Percentiles rank a stretch among this genome's conserved stretches.
phyloP scores from a whole-genome alignment of 495 filamentous ascomycete species.

The Durotheca rogersii region DNA sequence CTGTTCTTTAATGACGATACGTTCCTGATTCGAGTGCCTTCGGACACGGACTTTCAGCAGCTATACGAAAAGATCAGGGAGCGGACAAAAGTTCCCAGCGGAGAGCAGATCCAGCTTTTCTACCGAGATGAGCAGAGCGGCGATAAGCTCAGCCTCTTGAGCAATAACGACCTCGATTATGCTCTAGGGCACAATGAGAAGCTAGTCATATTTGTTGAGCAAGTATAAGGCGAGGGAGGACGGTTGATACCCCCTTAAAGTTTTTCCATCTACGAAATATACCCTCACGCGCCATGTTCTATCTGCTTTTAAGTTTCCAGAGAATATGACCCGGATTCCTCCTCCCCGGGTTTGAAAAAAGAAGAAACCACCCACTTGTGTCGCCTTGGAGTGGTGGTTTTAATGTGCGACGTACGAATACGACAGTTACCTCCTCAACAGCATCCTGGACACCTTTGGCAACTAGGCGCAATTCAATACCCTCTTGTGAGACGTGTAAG shows the following conservation, averaged over 20 bases:
- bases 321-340: too few relatives aligned
- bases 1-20: constrained; percentile 88
- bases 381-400: background rate
- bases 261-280: constrained; percentile 34
- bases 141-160: constrained; percentile 68
- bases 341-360: too few relatives aligned
- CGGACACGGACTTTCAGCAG: constrained; percentile 72
- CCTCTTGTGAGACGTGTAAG: constrained; percentile 6
- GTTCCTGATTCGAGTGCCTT: constrained; percentile 85
- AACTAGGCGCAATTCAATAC: constrained; percentile 6
- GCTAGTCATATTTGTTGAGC: constrained; percentile 74
- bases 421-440: constrained; percentile 4
- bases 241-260: constrained; percentile 14
- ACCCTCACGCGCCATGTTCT: constrained; percentile 29
- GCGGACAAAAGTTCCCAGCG: constrained; percentile 64
- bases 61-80: constrained; percentile 80
- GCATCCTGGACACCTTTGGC: background rate
- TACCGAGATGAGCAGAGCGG: constrained; percentile 86
- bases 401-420: constrained; percentile 4
- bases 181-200: constrained; percentile 84
- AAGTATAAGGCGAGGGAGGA: constrained; percentile 28
- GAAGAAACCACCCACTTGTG: background rate
- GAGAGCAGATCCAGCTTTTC: constrained; percentile 69
- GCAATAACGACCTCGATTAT: constrained; percentile 75
- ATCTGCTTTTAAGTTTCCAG: constrained; percentile 20